These are phyloP conservation scores for Cryphonectria japonica DNA, from an alignment of 2,329 filamentous ascomycete genomes.

Conservation along the genomic window DNA sequence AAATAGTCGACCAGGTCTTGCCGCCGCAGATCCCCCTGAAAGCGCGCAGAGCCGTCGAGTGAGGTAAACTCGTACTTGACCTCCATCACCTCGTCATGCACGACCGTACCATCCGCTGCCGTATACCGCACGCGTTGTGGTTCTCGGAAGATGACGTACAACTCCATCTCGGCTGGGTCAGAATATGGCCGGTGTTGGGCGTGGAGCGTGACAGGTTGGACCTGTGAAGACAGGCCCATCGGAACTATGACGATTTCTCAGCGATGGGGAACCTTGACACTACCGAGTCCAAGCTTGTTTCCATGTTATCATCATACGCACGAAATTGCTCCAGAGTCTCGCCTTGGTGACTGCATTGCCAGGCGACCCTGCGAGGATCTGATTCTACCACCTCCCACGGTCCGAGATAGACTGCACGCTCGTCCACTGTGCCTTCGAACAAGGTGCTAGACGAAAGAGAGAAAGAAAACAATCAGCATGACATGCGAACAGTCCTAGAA, in stretches of 20 bases:
- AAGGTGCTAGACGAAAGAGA: slow-evolving; percentile 44
- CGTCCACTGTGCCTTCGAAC: slow-evolving; percentile 53
- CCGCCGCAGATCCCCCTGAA: slow-evolving; percentile 53
- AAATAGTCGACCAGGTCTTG: slow-evolving; percentile 56
- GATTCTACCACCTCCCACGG: slow-evolving; percentile 55
- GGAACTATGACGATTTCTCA: slow-evolving; percentile 44
- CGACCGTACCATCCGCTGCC: slow-evolving; percentile 48
- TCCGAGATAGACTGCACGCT: slow-evolving; percentile 56
- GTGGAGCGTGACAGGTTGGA: slow-evolving; percentile 54
- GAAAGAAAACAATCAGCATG: slow-evolving; percentile 22
- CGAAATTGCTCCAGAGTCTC: slow-evolving; percentile 56
- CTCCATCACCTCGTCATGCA: slow-evolving; percentile 53
- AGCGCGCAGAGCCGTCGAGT: slow-evolving; percentile 50
- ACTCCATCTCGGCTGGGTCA: slow-evolving; percentile 54
- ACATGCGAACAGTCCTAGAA: background rate
- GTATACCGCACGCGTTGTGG: slow-evolving; percentile 54
- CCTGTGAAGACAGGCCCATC: slow-evolving; percentile 48
- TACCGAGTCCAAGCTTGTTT: slow-evolving; percentile 1
- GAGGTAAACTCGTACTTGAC: slow-evolving; percentile 57
- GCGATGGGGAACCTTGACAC: slow-evolving; percentile 25
- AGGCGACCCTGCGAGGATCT: slow-evolving; percentile 53
- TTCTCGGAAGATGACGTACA: slow-evolving; percentile 52
- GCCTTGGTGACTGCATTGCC: slow-evolving; percentile 57
- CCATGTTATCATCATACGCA: slow-evolving; percentile 37
- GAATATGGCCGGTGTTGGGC: slow-evolving; percentile 55